Evolutionary conservation across 192 early-diverging fungal genomes (phyloP).

Genomic region (Chytriomyces confervae): DNA sequence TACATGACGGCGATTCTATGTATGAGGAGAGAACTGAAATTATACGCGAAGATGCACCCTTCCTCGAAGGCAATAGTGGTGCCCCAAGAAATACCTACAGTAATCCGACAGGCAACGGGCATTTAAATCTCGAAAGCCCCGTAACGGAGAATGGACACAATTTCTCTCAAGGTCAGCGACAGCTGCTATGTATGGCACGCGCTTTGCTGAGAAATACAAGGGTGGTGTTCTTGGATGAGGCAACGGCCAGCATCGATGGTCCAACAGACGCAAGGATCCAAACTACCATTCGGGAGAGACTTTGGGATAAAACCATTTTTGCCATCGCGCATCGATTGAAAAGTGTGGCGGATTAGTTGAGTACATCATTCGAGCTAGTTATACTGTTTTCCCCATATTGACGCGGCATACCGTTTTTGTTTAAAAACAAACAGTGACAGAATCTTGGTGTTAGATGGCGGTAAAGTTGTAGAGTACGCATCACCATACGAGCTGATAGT

Average conservation of each 20-base stretch:
- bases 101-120: no score
- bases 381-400: neutral
- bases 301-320: slow-evolving; percentile 74
- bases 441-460: slow-evolving; percentile 80
- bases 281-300: slow-evolving; percentile 76
- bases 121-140: slow-evolving; percentile 61
- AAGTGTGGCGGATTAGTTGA: slow-evolving; percentile 35
- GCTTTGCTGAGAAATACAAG: slow-evolving; percentile 44
- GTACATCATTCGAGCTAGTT: neutral
- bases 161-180: slow-evolving; percentile 82
- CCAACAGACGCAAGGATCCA: slow-evolving; percentile 90
- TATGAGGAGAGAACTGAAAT: neutral
- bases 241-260: slow-evolving; percentile 88
- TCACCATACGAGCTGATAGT: slow-evolving; percentile 64
- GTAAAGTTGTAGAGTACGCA: slow-evolving; percentile 68
- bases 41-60: slow-evolving; percentile 1
- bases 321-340: slow-evolving; percentile 84
- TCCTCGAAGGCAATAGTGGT: neutral
- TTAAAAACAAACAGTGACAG: slow-evolving; percentile 50
- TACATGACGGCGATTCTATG: neutral
- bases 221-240: slow-evolving; percentile 59
- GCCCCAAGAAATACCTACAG: no score
- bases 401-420: neutral
- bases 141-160: slow-evolving; percentile 85
- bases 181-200: slow-evolving; percentile 64